Conservation (phyloP, 2,329 filamentous ascomycete genomes). For the Colletotrichum spaethianum region DNA sequence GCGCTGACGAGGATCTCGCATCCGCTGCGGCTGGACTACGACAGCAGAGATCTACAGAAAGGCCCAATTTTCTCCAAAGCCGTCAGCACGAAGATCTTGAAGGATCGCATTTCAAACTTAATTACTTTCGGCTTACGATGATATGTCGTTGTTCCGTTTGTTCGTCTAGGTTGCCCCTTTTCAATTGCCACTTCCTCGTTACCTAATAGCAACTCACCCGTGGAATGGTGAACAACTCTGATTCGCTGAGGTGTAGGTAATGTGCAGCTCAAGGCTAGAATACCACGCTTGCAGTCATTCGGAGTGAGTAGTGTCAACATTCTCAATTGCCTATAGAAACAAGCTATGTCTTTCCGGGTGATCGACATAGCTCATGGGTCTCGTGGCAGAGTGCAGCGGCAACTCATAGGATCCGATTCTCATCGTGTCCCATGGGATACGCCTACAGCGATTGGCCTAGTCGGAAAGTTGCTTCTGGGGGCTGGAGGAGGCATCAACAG, state of each 20-base stretch:
- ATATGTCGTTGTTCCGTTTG: background rate
- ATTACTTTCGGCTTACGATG: background rate
- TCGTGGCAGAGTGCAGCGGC: background rate
- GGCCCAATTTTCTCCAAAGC: background rate
- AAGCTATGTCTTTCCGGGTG: background rate
- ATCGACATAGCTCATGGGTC: background rate
- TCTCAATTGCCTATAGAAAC: background rate
- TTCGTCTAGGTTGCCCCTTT: background rate
- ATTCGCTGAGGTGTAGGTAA: background rate
- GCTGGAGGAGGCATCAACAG: background rate
- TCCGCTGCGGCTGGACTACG: background rate
- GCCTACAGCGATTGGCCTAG: background rate
- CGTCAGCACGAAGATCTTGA: background rate
- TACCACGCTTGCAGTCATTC: background rate
- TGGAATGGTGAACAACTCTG: no score
- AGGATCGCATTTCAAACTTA: background rate
- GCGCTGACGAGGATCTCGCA: background rate
- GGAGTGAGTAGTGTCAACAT: background rate
- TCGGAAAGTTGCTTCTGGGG: background rate
- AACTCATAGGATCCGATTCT: background rate
- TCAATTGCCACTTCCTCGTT: background rate
- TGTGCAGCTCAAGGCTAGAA: background rate
- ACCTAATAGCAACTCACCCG: background rate
- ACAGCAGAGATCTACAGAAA: background rate
- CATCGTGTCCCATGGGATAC: background rate